Evolutionary conservation across 73 alveolate genomes (phyloP).

Genomic region (Urostyla sp.): DNA sequence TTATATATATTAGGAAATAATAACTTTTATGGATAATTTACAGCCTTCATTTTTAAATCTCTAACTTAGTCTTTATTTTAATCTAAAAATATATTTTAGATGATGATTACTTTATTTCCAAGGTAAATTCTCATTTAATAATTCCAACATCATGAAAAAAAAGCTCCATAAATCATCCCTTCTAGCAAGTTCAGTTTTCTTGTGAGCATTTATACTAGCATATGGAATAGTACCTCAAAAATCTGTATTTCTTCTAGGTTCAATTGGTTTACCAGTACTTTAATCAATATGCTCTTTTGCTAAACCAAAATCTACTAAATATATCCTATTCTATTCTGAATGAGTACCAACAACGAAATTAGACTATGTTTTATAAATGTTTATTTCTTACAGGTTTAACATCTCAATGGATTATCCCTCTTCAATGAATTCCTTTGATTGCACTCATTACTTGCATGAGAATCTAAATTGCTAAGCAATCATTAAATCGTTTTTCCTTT

Average conservation of each 20-base stretch:
- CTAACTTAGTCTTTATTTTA: constrained; percentile 70
- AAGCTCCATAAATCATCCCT: constrained; percentile 91
- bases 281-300: constrained; percentile 65
- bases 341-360: constrained; percentile 57
- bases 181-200: constrained; percentile 75
- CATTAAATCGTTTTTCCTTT: background rate
- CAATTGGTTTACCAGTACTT: constrained; percentile 27
- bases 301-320: constrained; percentile 80
- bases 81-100: background rate
- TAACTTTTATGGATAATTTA: constrained; percentile 61
- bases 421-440: constrained; percentile 66
- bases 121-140: constrained; percentile 75
- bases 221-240: constrained; percentile 83
- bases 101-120: constrained; percentile 73
- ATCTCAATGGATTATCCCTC: constrained; percentile 85
- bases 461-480: constrained; percentile 62
- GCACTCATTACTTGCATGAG: constrained; percentile 70
- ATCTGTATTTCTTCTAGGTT: constrained; percentile 56
- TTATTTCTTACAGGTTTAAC: constrained; percentile 75
- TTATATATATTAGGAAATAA: constrained; percentile 62
- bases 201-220: constrained; percentile 83
- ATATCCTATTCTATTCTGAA: constrained; percentile 54
- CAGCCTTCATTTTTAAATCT: constrained; percentile 67
- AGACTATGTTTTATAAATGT: constrained; percentile 48
- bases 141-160: constrained; percentile 81